A percentile compares a stretch with the other conserved stretches of the same genome.
Evolutionary conservation across 2,329 filamentous ascomycete genomes (phyloP).

Genomic region (Fusarium mundagurra): DNA sequence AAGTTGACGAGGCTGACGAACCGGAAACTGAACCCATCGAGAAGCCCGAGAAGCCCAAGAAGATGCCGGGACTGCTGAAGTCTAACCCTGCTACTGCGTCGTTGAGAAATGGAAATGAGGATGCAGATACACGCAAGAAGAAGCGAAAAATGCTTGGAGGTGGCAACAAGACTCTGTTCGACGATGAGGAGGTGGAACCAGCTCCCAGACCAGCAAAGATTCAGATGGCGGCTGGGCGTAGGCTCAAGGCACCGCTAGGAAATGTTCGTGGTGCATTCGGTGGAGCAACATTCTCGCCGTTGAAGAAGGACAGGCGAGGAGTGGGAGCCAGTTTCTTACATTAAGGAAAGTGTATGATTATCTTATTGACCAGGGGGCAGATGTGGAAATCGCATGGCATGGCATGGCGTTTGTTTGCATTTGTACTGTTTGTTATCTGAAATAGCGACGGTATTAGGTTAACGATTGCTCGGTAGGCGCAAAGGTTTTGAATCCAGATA

Average conservation of each 20-base stretch:
- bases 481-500: neutral
- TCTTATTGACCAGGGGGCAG: neutral
- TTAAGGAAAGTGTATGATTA: conserved; percentile 33
- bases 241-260: conserved; percentile 51
- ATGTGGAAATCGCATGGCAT: conserved; percentile 17
- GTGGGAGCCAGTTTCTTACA: conserved; percentile 69
- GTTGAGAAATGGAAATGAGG: conserved; percentile 29
- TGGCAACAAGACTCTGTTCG: conserved; percentile 74
- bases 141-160: conserved; percentile 77
- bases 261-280: conserved; percentile 59
- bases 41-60: conserved; percentile 14
- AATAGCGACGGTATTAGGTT: neutral
- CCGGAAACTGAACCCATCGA: conserved; percentile 45
- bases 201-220: conserved; percentile 47
- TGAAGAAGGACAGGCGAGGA: conserved; percentile 75
- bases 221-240: conserved; percentile 42
- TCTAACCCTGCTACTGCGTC: conserved; percentile 6
- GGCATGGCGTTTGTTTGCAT: conserved; percentile 37
- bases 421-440: neutral
- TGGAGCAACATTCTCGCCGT: conserved; percentile 70
- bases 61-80: conserved; percentile 20
- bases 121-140: conserved; percentile 66
- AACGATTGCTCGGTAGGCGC: conserved; percentile 7
- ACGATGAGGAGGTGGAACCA: conserved; percentile 68
- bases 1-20: conserved; percentile 47